These are phyloP conservation scores for Neocatenulostroma microsporum DNA, from an alignment of 2,329 filamentous ascomycete species.

Conservation along the genomic window DNA sequence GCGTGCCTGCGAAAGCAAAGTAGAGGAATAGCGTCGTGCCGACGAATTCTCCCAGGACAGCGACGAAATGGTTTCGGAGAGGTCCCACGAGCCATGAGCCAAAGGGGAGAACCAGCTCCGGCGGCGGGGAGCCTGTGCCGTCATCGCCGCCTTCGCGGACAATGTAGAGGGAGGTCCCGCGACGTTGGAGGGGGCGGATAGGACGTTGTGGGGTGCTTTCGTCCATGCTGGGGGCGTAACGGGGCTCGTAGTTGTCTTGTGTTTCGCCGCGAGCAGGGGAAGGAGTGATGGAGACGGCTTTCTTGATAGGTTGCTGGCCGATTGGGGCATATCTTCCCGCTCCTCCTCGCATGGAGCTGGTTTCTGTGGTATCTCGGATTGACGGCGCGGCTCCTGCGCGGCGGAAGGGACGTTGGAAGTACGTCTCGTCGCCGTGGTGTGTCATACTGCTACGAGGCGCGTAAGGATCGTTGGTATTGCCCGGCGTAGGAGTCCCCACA, in stretches of 20 bases:
- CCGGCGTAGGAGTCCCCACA: neutral
- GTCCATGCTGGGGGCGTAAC: no score
- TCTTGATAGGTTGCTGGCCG: no score
- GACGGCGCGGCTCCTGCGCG: neutral
- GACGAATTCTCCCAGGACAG: conserved; percentile 26
- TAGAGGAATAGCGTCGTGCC: conserved; percentile 31
- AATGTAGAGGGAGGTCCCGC: conserved; percentile 5
- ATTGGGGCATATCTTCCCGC: no score
- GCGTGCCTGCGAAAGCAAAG: conserved; percentile 26
- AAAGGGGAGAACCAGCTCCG: no score
- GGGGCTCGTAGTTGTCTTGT: no score
- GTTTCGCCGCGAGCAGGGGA: no score
- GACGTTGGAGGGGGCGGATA: neutral
- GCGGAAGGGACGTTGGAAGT: neutral
- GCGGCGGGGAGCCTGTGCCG: conserved; percentile 1
- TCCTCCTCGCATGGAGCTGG: no score
- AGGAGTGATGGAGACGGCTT: no score
- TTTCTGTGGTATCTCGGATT: conserved; percentile 4
- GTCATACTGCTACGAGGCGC: no score
- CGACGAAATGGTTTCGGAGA: conserved; percentile 19
- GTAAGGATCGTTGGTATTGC: neutral
- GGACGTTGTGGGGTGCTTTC: no score
- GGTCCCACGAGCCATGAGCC: no score
- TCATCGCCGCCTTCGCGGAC: conserved; percentile 1
- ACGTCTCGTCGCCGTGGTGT: conserved; percentile 1